These are phyloP conservation scores for Suillus discolor DNA, from an alignment of 768 basidiomycete species.

Conservation along the genomic window DNA sequence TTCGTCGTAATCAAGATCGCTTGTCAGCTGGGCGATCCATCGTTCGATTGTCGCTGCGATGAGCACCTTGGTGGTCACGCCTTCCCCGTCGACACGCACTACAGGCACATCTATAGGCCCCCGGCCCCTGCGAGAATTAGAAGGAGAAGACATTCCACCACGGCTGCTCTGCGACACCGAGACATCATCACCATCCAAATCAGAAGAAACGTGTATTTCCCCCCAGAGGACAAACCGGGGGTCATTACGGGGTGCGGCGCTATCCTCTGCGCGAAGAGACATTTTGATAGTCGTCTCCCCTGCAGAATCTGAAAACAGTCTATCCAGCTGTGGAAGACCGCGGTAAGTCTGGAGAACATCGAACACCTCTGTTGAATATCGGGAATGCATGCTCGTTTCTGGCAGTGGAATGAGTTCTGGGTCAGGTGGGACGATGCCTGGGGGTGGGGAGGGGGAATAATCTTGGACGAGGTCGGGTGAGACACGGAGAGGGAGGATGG, in stretches of 20 bases:
- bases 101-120: conserved; percentile 30
- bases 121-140: conserved; percentile 38
- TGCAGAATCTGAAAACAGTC: conserved; percentile 54
- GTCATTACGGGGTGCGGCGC: conserved; percentile 78
- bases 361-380: conserved; percentile 75
- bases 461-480: not conserved
- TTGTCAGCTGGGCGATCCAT: conserved; percentile 91
- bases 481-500: conserved; percentile 1
- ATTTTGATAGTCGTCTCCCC: conserved; percentile 74
- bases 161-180: conserved; percentile 42
- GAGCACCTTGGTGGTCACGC: conserved; percentile 50
- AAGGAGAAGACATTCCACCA: conserved; percentile 41
- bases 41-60: conserved; percentile 91
- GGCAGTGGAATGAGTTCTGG: conserved; percentile 39
- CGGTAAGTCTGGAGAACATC: conserved; percentile 81
- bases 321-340: conserved; percentile 74
- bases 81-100: conserved; percentile 23
- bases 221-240: conserved; percentile 95
- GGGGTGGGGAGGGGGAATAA: conserved; percentile 20
- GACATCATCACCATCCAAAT: conserved; percentile 38
- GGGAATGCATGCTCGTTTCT: conserved; percentile 57
- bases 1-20: conserved; percentile 84
- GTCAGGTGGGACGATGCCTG: conserved; percentile 28
- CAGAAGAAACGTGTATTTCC: conserved; percentile 41
- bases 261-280: conserved; percentile 65